phyloP scores from a whole-genome alignment of 768 basidiomycete genomes.

The Kwoniella dendrophila region DNA sequence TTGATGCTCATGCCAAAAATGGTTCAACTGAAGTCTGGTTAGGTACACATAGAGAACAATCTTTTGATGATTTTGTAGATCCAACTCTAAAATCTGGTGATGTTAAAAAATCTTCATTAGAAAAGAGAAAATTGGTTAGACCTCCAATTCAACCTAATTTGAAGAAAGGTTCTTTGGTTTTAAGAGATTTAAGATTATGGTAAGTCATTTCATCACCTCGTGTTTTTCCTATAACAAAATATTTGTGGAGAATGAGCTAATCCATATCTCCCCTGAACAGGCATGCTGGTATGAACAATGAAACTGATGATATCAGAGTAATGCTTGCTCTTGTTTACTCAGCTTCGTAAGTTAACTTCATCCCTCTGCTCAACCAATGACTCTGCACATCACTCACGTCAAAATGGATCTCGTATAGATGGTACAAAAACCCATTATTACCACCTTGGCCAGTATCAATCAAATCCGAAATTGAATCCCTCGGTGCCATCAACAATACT shows the following conservation, averaged over 20 bases:
- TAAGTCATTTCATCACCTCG: not conserved
- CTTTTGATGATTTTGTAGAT: slow-evolving; percentile 16
- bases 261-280: no score
- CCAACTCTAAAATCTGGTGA: slow-evolving; percentile 4
- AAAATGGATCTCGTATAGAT: slow-evolving; percentile 5
- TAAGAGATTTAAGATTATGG: slow-evolving; percentile 20
- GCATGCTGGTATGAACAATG: slow-evolving; percentile 26
- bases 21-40: slow-evolving; percentile 30
- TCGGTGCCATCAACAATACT: slow-evolving; percentile 9
- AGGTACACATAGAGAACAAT: slow-evolving; percentile 11
- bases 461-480: not conserved
- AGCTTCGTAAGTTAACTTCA: slow-evolving; percentile 6
- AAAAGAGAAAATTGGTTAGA: slow-evolving; percentile 15
- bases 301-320: slow-evolving; percentile 9
- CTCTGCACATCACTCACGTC: no score
- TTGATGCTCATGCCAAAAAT: slow-evolving; percentile 22
- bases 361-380: not conserved
- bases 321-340: slow-evolving; percentile 22
- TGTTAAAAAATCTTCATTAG: slow-evolving; percentile 9
- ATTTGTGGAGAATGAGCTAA: no score
- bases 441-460: slow-evolving; percentile 1
- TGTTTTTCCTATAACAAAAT: not conserved
- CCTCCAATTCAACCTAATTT: slow-evolving; percentile 21
- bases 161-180: slow-evolving; percentile 16
- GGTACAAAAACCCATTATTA: slow-evolving; percentile 17